phyloP scores from a whole-genome alignment of 129 eudicot genomes.

The Flaveria sonorensis region DNA sequence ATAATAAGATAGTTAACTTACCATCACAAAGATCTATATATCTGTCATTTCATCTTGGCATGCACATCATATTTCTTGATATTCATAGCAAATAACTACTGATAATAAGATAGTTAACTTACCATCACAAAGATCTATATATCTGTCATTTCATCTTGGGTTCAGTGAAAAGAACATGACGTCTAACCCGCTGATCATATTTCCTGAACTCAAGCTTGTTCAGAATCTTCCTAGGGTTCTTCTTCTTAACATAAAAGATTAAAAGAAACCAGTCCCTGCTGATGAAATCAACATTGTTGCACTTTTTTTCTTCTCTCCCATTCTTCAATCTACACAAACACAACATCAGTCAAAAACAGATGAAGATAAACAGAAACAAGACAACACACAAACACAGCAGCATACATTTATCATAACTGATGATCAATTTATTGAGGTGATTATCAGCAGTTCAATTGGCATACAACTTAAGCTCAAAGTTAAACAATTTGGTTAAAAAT shows the following conservation, averaged over 20 bases:
- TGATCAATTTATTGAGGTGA: background rate
- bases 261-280: conserved; percentile 98
- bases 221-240: conserved; percentile 76
- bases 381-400: background rate
- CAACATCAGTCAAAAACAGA: conserved; percentile 12
- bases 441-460: background rate
- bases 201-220: conserved; percentile 85
- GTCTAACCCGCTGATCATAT: conserved; percentile 91
- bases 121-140: conserved; percentile 23
- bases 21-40: conserved; percentile 16
- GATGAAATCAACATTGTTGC: conserved; percentile 74
- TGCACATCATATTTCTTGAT: conserved; percentile 19
- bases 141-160: conserved; percentile 69
- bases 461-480: background rate
- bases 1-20: conserved; percentile 13
- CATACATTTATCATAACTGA: conserved; percentile 13
- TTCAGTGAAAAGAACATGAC: conserved; percentile 88
- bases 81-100: conserved; percentile 1
- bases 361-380: background rate
- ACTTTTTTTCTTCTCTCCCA: conserved; percentile 91
- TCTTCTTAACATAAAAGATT: conserved; percentile 86
- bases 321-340: conserved; percentile 32
- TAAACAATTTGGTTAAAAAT: no score
- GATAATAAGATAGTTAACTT: conserved; percentile 7
- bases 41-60: conserved; percentile 76